These are phyloP conservation scores for Asterophora lycoperdoides DNA, from an alignment of 768 basidiomycete genomes.

Conservation along the genomic window DNA sequence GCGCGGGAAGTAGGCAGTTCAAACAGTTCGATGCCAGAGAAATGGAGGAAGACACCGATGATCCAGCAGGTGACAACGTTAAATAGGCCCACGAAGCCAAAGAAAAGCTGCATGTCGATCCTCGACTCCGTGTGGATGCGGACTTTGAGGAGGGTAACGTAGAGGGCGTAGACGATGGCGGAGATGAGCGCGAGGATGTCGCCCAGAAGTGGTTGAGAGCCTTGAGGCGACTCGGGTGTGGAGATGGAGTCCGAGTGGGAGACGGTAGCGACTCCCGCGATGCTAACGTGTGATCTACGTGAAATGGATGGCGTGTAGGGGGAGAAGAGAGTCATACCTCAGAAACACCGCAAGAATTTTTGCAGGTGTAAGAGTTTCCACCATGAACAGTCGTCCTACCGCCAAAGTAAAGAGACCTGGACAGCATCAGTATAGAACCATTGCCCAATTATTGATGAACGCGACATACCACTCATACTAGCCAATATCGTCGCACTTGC, in stretches of 20 bases:
- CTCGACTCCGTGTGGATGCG: conserved; percentile 68
- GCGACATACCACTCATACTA: conserved; percentile 75
- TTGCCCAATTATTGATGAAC: not conserved
- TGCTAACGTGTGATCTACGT: conserved; percentile 37
- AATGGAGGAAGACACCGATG: conserved; percentile 64
- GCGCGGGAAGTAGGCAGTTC: conserved; percentile 50
- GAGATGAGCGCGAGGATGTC: conserved; percentile 78
- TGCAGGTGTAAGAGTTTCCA: conserved; percentile 68
- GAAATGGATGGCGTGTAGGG: not conserved
- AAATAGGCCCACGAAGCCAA: conserved; percentile 82
- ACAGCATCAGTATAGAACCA: not conserved
- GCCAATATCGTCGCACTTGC: conserved; percentile 89
- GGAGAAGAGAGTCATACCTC: conserved; percentile 46
- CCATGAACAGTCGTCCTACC: conserved; percentile 75
- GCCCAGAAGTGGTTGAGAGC: conserved; percentile 51
- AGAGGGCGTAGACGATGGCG: conserved; percentile 74
- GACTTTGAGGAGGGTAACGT: conserved; percentile 79
- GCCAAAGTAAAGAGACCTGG: conserved; percentile 91
- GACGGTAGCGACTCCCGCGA: conserved; percentile 83
- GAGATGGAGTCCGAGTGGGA: conserved; percentile 71
- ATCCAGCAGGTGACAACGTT: conserved; percentile 69
- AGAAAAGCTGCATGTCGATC: conserved; percentile 84
- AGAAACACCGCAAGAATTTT: conserved; percentile 77
- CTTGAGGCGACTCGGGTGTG: not conserved
- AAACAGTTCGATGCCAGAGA: conserved; percentile 58